Conservation (phyloP, 352 stramenopile genomes). For the Plasmopara muralis region DNA sequence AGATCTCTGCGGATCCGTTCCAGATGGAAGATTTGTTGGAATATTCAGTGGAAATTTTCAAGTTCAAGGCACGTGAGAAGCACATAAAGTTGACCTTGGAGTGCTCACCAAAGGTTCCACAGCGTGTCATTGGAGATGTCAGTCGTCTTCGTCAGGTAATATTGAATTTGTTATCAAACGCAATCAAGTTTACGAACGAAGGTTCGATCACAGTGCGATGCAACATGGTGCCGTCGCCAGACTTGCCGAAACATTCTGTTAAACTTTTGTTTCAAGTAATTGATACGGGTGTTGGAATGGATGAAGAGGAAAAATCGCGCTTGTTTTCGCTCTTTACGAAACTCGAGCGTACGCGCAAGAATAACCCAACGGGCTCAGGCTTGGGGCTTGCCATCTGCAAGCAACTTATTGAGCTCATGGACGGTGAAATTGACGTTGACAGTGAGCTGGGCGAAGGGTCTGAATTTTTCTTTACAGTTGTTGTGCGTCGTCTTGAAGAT, state of each 20-base stretch:
- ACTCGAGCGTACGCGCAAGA: constrained; percentile 55
- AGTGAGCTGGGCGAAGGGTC: constrained; percentile 56
- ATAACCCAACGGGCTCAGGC: constrained; percentile 59
- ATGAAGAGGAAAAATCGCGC: constrained; percentile 52
- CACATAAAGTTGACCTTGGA: constrained; percentile 74
- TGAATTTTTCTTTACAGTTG: constrained; percentile 66
- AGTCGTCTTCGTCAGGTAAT: constrained; percentile 63
- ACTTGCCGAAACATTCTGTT: constrained; percentile 44
- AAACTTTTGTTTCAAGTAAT: constrained; percentile 70
- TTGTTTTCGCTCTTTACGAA: constrained; percentile 66
- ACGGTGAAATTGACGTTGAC: constrained; percentile 61
- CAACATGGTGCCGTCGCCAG: constrained; percentile 44
- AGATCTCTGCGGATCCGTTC: constrained; percentile 70
- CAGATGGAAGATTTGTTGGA: constrained; percentile 69
- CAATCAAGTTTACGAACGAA: constrained; percentile 74
- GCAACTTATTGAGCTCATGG: constrained; percentile 66
- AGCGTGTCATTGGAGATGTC: constrained; percentile 54
- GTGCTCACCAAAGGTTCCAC: constrained; percentile 43
- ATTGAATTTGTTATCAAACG: constrained; percentile 67
- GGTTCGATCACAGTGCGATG: constrained; percentile 65
- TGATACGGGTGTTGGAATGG: constrained; percentile 64
- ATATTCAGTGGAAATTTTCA: constrained; percentile 79
- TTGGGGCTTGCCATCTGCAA: constrained; percentile 72
- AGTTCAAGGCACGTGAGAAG: constrained; percentile 72
- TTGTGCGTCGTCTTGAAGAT: constrained; percentile 42